Evolutionary conservation across 163 green algal genomes (phyloP).

Genomic region (Trebouxia gelatinosa): DNA sequence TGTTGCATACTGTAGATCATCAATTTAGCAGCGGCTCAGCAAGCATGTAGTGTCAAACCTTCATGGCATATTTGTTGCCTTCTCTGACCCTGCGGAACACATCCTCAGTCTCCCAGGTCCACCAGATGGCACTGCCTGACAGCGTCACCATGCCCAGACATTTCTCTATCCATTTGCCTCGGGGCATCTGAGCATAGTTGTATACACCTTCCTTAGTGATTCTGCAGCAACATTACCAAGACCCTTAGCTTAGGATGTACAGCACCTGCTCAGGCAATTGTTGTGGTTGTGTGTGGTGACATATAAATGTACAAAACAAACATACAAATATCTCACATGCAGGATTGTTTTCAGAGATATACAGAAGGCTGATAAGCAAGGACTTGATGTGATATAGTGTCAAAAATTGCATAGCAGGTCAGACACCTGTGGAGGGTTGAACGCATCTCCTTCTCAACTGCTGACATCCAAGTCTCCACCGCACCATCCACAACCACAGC

Average conservation of each 20-base stretch:
- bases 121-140: constrained; percentile 84
- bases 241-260: not conserved
- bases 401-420: too few species aligned
- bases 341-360: too few species aligned
- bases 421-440: constrained; percentile 63
- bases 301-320: too few species aligned
- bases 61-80: constrained; percentile 85
- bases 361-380: not conserved
- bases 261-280: too few species aligned
- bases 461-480: constrained; percentile 85
- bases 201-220: constrained; percentile 82
- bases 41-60: too few species aligned
- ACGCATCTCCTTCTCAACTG: constrained; percentile 82
- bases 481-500: constrained; percentile 73
- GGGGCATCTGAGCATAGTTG: constrained; percentile 67
- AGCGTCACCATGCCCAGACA: constrained; percentile 86
- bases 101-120: constrained; percentile 89
- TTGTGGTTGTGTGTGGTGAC: too few species aligned
- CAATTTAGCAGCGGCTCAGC: too few species aligned
- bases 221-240: constrained; percentile 7
- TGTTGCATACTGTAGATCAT: too few species aligned
- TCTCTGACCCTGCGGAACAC: constrained; percentile 69
- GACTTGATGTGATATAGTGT: too few species aligned
- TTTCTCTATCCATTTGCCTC: constrained; percentile 77
- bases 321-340: too few species aligned